phyloP scores from a whole-genome alignment of 148 eudicot genomes.

The Rhododendron henanense region DNA sequence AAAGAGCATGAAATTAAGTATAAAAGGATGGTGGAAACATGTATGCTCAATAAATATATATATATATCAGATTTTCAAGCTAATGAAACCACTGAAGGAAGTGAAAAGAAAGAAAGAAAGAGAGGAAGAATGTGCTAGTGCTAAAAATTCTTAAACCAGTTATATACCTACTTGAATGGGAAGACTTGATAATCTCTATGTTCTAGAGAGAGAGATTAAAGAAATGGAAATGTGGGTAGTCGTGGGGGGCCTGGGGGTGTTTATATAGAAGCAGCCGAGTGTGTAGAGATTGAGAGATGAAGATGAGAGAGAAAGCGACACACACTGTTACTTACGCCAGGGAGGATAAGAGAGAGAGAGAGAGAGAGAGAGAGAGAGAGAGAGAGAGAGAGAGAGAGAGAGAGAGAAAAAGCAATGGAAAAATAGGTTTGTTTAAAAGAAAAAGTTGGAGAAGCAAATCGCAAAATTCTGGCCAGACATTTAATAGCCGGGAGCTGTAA shows the following conservation, averaged over 20 bases:
- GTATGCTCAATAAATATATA: too few species aligned
- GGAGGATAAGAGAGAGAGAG: neutral
- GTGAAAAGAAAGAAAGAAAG: neutral
- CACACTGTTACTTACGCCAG: neutral
- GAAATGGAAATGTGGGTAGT: neutral
- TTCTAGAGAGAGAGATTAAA: neutral
- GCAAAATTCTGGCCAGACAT: conserved; percentile 2
- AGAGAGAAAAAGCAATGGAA: neutral
- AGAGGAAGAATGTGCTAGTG: neutral
- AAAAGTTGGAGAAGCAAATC: neutral
- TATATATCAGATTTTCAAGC: neutral
- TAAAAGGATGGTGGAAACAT: too few species aligned
- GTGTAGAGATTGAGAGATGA: neutral
- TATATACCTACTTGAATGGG: neutral
- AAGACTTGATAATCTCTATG: neutral
- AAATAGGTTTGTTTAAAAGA: neutral
- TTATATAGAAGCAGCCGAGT: neutral
- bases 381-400: too few species aligned
- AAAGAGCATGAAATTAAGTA: neutral
- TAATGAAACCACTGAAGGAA: neutral
- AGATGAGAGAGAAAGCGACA: neutral
- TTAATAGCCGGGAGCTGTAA: conserved; percentile 1
- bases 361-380: neutral
- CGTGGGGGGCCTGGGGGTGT: neutral
- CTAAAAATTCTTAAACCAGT: neutral